Base-by-base conservation (phyloP, 2,329 filamentous ascomycete species). In the Hypocrella siamensis region DNA sequence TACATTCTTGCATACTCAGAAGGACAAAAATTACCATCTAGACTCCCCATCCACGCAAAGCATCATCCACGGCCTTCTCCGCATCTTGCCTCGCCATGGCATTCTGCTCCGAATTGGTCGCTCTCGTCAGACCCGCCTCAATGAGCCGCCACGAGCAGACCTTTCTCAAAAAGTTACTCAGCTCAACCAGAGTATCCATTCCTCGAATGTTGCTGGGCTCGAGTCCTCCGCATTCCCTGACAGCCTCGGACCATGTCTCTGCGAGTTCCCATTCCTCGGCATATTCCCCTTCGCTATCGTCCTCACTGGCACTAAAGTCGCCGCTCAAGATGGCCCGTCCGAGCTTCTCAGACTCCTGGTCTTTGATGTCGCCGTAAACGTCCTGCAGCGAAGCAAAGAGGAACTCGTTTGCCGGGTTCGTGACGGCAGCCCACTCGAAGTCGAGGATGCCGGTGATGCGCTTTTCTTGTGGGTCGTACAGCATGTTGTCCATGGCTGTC, bases 401-500 rank as follows among this genome's bases (percentile, higher is more conserved):
- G 30, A 25, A 31, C 14, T 30, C 30, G 19, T 31, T n/a, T 6
- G 30, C 30, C 16, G 30, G 30, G 19, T 31, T 12, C n/a, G 19
- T 25, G 19, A n/a, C 21, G 30, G 30, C 30, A 12, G 19, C 19
- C 30, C 30, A 31, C 19, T 31, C 30, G 3, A 31, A 31, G 30
- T 31, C 30, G 21, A 17, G 11, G 19, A 31, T 19, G 30, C 30
- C 19, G 30, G 19, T n/a, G 15, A 31, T 31, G 6, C 30, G 19
- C 17, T 25, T 24, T 5, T 31, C 3, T 2, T 31, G 5, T 7
- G 30, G 19, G 19, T 31, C 19, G 19, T 31, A 30, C 12, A 31
- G 30, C 19, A 31, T 31, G 19, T 25, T 31, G 30, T 19, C 9
- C 30, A 31, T 31, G 10, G 30, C 30, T 31, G 12, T n/a, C n/a